Evolutionary conservation across 371 early-diverging fungal species (phyloP).

Genomic region (Mucor saturninus): DNA sequence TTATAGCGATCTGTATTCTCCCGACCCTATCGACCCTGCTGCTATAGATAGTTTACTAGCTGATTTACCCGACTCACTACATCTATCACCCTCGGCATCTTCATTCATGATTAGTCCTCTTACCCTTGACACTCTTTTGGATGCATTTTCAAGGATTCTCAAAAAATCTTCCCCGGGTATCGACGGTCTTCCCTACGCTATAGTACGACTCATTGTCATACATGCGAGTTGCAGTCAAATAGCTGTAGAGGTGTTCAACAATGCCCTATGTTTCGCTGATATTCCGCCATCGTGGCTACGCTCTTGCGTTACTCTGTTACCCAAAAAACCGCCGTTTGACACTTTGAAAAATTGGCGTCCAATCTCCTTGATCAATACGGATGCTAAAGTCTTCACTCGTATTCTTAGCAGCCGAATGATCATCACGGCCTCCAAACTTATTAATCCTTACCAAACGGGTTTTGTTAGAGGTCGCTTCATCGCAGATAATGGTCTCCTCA

Average conservation of each 20-base stretch:
- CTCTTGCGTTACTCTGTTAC: constrained; percentile 6
- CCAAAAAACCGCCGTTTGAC: constrained; percentile 9
- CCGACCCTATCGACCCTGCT: background rate
- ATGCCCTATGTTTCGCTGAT: background rate
- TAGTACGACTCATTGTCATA: constrained; percentile 10
- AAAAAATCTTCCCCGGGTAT: constrained; percentile 16
- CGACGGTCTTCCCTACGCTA: constrained; percentile 25
- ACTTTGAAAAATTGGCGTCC: constrained; percentile 12
- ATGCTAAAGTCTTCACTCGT: constrained; percentile 17
- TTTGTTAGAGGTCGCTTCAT: constrained; percentile 18
- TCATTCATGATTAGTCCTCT: constrained; percentile 5
- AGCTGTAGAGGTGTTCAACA: background rate
- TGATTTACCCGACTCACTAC: background rate
- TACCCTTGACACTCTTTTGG: background rate
- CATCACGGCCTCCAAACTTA: background rate
- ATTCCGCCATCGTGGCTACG: constrained; percentile 12
- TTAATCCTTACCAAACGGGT: constrained; percentile 14
- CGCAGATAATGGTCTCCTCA: constrained; percentile 7
- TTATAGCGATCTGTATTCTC: constrained; percentile 14
- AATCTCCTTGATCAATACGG: no score
- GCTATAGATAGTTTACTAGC: background rate
- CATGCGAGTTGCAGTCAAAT: constrained; percentile 6
- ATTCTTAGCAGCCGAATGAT: constrained; percentile 8
- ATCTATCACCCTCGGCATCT: background rate
- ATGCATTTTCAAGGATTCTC: constrained; percentile 8